These are phyloP conservation scores for Rhytidiadelphus loreus DNA, from an alignment of 225 moss, liverwort and hornwort genomes.

Conservation along the genomic window DNA sequence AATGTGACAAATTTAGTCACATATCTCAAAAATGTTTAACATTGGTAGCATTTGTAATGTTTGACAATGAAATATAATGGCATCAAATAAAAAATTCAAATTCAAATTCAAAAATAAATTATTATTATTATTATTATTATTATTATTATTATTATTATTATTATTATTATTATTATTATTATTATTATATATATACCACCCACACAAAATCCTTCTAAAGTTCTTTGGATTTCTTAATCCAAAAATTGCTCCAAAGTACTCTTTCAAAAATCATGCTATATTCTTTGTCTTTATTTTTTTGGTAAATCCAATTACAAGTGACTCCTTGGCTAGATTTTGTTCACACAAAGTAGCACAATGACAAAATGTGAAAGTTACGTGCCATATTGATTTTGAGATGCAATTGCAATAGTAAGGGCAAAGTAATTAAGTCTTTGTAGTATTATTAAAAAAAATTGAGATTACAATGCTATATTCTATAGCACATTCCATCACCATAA, in stretches of 20 bases:
- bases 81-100: not conserved
- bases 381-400: not conserved
- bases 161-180: too few relatives aligned
- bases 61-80: not conserved
- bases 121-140: too few relatives aligned
- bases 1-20: not conserved
- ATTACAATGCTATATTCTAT: not conserved
- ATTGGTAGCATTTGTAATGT: not conserved
- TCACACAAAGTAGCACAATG: not conserved
- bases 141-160: too few relatives aligned
- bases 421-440: not conserved
- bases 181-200: too few relatives aligned
- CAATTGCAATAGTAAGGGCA: fast-evolving
- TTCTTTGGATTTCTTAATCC: not conserved
- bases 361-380: not conserved
- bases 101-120: too few relatives aligned
- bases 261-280: not conserved
- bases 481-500: not conserved
- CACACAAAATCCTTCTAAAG: fast-evolving
- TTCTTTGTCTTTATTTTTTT: not conserved
- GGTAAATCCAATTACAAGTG: fast-evolving
- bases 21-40: not conserved
- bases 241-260: not conserved
- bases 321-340: not conserved
- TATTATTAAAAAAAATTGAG: not conserved